Evolutionary conservation across 2,329 filamentous ascomycete species (phyloP).

Genomic region (Colletotrichum lindemuthianum): DNA sequence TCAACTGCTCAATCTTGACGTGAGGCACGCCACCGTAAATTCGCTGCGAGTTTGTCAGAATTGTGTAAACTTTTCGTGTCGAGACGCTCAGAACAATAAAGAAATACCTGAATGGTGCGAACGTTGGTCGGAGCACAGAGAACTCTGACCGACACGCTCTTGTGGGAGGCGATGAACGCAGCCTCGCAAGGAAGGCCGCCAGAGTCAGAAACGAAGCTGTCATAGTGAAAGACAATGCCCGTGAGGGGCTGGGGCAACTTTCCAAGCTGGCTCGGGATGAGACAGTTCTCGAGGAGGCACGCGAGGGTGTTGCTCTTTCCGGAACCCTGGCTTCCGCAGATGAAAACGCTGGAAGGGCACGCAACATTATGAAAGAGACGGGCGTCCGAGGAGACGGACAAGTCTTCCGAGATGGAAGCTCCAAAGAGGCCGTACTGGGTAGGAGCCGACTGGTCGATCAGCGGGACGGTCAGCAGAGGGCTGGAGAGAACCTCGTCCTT

Average conservation of each 20-base stretch:
- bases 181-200: conserved; percentile 67
- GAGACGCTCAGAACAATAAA: not conserved
- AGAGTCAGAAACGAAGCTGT: conserved; percentile 61
- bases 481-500: conserved; percentile 23
- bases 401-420: conserved; percentile 32
- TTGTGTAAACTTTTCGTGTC: not conserved
- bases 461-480: conserved; percentile 22
- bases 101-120: conserved; percentile 42
- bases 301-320: conserved; percentile 72
- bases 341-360: conserved; percentile 67
- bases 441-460: not conserved
- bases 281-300: conserved; percentile 66
- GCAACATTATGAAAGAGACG: conserved; percentile 58
- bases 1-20: conserved; percentile 60
- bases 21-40: conserved; percentile 55
- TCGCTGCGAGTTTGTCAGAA: conserved; percentile 38
- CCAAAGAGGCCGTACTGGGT: conserved; percentile 39
- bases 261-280: conserved; percentile 57
- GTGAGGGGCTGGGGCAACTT: conserved; percentile 62
- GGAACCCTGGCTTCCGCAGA: conserved; percentile 72
- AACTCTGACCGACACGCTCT: conserved; percentile 58
- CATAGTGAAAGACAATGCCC: conserved; percentile 73
- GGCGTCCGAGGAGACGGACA: not conserved
- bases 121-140: conserved; percentile 66
- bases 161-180: conserved; percentile 60